A percentile compares a stretch with the other conserved stretches of the same genome.
Evolutionary conservation across 2,329 filamentous ascomycete species (phyloP).

Genomic region (Rhynchosporium graminicola): DNA sequence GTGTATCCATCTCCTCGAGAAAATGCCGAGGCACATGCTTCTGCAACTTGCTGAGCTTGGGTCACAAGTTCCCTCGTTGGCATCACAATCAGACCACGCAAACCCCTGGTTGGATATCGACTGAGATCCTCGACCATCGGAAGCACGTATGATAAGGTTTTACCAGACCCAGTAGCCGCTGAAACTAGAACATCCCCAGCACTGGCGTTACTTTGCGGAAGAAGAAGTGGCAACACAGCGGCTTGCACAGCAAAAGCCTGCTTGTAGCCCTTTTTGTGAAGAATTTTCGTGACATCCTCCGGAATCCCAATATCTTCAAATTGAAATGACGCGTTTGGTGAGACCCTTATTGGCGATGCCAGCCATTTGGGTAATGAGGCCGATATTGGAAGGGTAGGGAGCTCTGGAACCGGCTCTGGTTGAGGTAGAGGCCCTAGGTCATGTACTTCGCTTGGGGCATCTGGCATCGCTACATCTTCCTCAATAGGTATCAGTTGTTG

Average conservation of each 20-base stretch:
- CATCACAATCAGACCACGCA: conserved; percentile 82
- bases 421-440: conserved; percentile 83
- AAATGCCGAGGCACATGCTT: conserved; percentile 68
- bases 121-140: conserved; percentile 80
- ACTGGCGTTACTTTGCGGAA: conserved; percentile 59
- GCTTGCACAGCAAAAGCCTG: conserved; percentile 80
- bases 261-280: conserved; percentile 69
- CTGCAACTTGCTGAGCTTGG: conserved; percentile 78
- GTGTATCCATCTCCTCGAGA: conserved; percentile 48
- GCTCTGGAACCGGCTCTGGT: conserved; percentile 61
- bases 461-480: conserved; percentile 37
- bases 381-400: conserved; percentile 64
- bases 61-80: conserved; percentile 88
- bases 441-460: conserved; percentile 53
- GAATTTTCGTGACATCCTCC: conserved; percentile 57
- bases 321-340: conserved; percentile 56
- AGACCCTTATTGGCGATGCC: conserved; percentile 69
- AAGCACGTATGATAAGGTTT: conserved; percentile 88
- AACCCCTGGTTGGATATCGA: conserved; percentile 59
- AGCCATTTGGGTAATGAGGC: conserved; percentile 82
- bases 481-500: conserved; percentile 36
- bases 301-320: conserved; percentile 68
- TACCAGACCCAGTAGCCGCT: conserved; percentile 92
- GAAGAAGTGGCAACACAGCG: conserved; percentile 75
- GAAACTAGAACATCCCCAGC: conserved; percentile 84